Percentiles rank a stretch among this genome's conserved stretches.
These are phyloP conservation scores for Sphagnum tenellum DNA, from an alignment of 225 moss, liverwort and hornwort genomes.

Conservation along the genomic window DNA sequence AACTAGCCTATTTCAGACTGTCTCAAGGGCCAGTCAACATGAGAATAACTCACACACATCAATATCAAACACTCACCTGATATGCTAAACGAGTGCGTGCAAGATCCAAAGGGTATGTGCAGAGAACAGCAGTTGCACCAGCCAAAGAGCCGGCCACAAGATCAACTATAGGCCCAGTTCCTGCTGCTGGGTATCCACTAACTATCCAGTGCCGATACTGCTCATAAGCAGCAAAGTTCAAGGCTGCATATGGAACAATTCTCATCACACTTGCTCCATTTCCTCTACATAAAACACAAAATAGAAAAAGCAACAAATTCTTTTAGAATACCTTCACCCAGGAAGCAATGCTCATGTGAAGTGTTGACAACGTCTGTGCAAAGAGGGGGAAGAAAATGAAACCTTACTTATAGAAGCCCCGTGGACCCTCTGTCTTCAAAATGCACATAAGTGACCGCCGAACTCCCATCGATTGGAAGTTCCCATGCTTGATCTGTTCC, in stretches of 20 bases:
- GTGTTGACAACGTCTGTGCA: too few relatives aligned
- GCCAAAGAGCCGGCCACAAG: slow-evolving; percentile 83
- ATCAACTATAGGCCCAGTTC: slow-evolving; percentile 65
- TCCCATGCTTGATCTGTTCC: slow-evolving; percentile 67
- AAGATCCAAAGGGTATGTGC: slow-evolving; percentile 54
- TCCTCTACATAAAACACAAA: slow-evolving; percentile 35
- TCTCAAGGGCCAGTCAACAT: too few relatives aligned
- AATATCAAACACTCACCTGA: slow-evolving; percentile 16
- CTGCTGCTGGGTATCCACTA: slow-evolving; percentile 51
- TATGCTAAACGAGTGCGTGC: slow-evolving; percentile 45
- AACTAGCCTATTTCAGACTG: too few relatives aligned
- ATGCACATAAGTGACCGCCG: slow-evolving; percentile 54
- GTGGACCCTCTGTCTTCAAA: slow-evolving; percentile 61
- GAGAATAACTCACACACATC: too few relatives aligned
- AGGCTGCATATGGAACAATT: slow-evolving; percentile 86
- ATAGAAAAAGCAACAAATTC: background rate
- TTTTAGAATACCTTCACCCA: too few relatives aligned
- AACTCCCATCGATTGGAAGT: slow-evolving; percentile 67
- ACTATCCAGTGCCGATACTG: slow-evolving; percentile 95
- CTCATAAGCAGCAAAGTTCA: slow-evolving; percentile 93
- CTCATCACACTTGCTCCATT: slow-evolving; percentile 90
- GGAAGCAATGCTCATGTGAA: too few relatives aligned
- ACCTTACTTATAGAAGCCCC: slow-evolving; percentile 75
- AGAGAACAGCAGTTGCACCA: slow-evolving; percentile 74
- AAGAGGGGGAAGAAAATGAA: background rate